A percentile compares a stretch with the other conserved stretches of the same genome.
Evolutionary conservation across 495 filamentous ascomycete species (phyloP).

Genomic region (Chaetomidium leptoderma): DNA sequence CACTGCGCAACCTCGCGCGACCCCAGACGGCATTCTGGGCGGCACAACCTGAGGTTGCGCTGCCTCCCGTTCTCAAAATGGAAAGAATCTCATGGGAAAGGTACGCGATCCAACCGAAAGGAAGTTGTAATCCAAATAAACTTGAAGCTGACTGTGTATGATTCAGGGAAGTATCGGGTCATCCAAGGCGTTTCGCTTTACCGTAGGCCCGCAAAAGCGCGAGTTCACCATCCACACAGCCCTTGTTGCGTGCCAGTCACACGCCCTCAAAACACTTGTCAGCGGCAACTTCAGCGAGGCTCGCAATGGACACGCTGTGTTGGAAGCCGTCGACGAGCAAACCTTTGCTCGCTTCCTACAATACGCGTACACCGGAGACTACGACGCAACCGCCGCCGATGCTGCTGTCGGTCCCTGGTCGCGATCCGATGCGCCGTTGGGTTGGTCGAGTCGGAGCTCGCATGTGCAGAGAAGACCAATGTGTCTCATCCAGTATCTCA

Average conservation of each 20-base stretch:
- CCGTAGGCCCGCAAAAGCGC: not conserved
- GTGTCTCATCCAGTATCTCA: too few species aligned
- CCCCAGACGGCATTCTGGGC: too few species aligned
- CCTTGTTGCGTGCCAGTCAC: not conserved
- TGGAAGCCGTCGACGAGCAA: slow-evolving; percentile 9
- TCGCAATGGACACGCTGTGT: not conserved
- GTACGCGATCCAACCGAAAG: too few species aligned
- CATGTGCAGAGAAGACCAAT: too few species aligned
- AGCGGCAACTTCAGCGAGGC: not conserved
- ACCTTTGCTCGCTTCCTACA: slow-evolving; percentile 10
- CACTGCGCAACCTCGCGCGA: too few species aligned
- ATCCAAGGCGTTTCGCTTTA: not conserved
- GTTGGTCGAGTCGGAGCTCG: too few species aligned
- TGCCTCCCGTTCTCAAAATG: too few species aligned
- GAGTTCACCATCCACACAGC: not conserved
- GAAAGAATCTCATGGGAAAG: too few species aligned
- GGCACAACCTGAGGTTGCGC: too few species aligned
- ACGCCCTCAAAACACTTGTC: not conserved
- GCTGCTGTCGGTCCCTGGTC: not conserved
- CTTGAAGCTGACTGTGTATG: too few species aligned
- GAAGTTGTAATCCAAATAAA: too few species aligned
- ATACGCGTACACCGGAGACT: slow-evolving; percentile 16
- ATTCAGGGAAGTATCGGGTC: not conserved
- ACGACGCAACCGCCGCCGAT: not conserved
- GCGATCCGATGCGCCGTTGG: too few species aligned